Percentiles rank a stretch among this genome's conserved stretches.
Conservation (phyloP, 1,139 yeast species). For the Hemisphaericaspora lyxosophila region DNA sequence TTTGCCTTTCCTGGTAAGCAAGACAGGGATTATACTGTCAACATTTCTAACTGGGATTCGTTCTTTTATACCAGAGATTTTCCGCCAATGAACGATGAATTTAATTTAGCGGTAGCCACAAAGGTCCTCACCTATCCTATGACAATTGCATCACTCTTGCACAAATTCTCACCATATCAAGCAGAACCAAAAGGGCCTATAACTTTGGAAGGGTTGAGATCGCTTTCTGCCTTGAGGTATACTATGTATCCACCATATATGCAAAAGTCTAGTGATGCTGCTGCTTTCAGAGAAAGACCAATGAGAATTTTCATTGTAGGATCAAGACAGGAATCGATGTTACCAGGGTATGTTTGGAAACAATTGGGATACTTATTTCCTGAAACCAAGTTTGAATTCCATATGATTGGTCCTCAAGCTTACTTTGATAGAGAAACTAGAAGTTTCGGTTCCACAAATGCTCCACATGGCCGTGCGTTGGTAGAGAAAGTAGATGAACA, state of each 20-base stretch:
- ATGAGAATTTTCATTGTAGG: conserved; percentile 87
- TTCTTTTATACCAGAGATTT: conserved; percentile 91
- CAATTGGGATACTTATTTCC: conserved; percentile 89
- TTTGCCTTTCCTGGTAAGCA: conserved; percentile 87
- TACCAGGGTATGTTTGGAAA: conserved; percentile 96
- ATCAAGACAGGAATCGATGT: conserved; percentile 88
- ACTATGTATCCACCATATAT: conserved; percentile 77
- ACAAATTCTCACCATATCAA: conserved; percentile 81
- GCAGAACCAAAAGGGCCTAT: conserved; percentile 83
- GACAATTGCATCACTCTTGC: conserved; percentile 81
- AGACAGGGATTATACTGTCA: conserved; percentile 73
- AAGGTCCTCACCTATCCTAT: conserved; percentile 92
- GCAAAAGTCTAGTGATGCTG: conserved; percentile 40
- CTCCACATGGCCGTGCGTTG: conserved; percentile 57
- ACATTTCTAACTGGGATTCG: conserved; percentile 87
- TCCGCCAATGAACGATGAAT: conserved; percentile 95
- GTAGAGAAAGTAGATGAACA: conserved; percentile 75
- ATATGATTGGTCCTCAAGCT: conserved; percentile 92
- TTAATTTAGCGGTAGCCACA: conserved; percentile 92
- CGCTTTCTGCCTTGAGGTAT: conserved; percentile 86
- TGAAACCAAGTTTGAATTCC: conserved; percentile 75
- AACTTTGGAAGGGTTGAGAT: conserved; percentile 88
- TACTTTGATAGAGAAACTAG: conserved; percentile 60
- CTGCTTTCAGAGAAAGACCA: conserved; percentile 76
- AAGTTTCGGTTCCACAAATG: conserved; percentile 36